Base-by-base conservation (phyloP, 1,284 basidiomycete species). In the Cutaneotrichosporon sp. region DNA sequence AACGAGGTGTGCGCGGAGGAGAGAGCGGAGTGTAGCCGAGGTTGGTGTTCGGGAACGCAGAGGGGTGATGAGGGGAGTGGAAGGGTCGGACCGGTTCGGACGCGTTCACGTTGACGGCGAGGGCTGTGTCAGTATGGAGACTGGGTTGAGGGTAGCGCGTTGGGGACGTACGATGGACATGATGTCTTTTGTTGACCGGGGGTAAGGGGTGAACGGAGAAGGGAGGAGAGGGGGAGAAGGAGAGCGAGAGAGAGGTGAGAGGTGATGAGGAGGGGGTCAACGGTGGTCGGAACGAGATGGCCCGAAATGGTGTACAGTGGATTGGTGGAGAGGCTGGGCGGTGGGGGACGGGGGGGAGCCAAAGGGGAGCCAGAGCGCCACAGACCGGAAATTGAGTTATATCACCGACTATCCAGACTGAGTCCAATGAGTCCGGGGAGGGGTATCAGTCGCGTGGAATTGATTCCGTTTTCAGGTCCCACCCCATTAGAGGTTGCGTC, bases 111-210 rank as follows among this genome's bases (percentile, higher is more conserved):
- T 8, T 9, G 12, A 17, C 19, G 5, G 17, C 19, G 27, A 20
- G 24, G 29, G 25, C 17, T 32, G 42, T 4, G 32, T 46, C 33
- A 46, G 45, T 33, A 46, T 20, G 8, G 24, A 5, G 22, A 26
- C 6, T 16, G 35, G 22, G n/a, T 35, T 11, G 16, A 9, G 35
- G 10, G 19, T 12, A 14, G 10, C 10, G 6, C 10, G 19, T 11
- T 19, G 8, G 14, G 19, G 33, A 52, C 51, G 46, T 45, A 52
- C 51, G 27, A 52, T 19, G 33, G 51, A 52, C 51, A 52, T 52
- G 14, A 39, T 48, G 32, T 12, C 26, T 41, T 20, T 38, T 38
- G 20, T 38, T 11, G 35, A 14, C 35, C 19, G 35, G 9, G 35
- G 31, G 12, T 9, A 14, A 38, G 12, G 22, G 24, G 29, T 31